Evolutionary conservation across 148 eudicot genomes (phyloP).

Genomic region (Suaeda aralocaspica): DNA sequence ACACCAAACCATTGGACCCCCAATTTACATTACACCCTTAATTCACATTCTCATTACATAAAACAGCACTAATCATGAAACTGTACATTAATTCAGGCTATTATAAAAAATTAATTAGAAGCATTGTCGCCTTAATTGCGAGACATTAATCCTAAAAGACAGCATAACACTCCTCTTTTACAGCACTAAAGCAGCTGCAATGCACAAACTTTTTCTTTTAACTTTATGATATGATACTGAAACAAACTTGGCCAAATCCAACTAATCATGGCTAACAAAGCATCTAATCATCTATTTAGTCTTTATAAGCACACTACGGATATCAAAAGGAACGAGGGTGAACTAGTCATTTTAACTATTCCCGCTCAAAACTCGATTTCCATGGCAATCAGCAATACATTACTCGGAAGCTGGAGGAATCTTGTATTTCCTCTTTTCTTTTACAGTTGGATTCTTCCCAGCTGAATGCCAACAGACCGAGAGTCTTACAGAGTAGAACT

Average conservation of each 20-base stretch:
- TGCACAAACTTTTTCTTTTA: neutral
- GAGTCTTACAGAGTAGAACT: neutral
- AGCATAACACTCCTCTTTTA: neutral
- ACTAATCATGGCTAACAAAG: neutral
- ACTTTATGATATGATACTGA: neutral
- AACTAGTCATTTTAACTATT: neutral
- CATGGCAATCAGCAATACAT: neutral
- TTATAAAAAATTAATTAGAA: no score
- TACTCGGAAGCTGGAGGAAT: neutral
- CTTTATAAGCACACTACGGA: neutral
- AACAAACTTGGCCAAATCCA: neutral
- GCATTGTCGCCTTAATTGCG: no score
- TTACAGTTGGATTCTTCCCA: constrained; percentile 16
- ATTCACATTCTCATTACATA: no score
- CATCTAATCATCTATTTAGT: no score
- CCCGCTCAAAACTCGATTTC: neutral
- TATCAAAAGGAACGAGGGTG: neutral
- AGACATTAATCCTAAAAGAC: neutral
- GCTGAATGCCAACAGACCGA: neutral
- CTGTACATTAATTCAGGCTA: no score
- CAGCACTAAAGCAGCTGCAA: constrained; percentile 3
- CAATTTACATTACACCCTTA: no score
- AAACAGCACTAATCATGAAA: no score
- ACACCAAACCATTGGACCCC: no score
- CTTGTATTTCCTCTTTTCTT: constrained; percentile 1